Base-by-base conservation (phyloP, 2,329 filamentous ascomycete species). In the Leptographium flavum region DNA sequence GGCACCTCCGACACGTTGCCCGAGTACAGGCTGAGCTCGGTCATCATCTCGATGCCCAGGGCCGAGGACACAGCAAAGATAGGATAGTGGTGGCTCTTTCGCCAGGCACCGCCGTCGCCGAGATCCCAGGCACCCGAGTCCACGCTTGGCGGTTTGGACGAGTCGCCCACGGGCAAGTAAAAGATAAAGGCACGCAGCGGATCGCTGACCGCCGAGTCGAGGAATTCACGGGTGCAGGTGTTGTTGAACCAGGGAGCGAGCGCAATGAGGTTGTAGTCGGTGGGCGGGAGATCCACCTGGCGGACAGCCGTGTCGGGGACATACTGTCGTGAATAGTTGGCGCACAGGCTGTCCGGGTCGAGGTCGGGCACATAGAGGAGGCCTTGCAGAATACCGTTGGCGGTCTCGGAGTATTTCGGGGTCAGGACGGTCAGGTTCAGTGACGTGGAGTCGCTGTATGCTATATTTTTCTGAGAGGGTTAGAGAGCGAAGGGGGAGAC, bases 311-410 rank as follows among this genome's bases (percentile, higher is more conserved):
- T 88, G 32, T 60, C 54, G 1, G 87, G 85, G 9, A 95, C 71
- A 53, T 81, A 78, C n/a, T 71, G 61, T 35, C 70, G 70, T 36
- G 81, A 76, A 39, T 73, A 62, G 15, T 76, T 66, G 57, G 70
- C 69, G 64, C 88, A 95, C 0, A 69, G 63, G 50, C 81, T 71
- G 46, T 69, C 59, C 11, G 56, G 46, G 6, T 63, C 58, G 35
- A 94, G 69, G 48, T 80, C 75, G 5, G 90, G 92, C 2, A 94
- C 82, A 60, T 92, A 96, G 47, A 96, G 71, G 15, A 95, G 73
- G 49, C 90, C 90, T 51, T 77, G 74, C 31, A 92, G 76, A 45
- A 76, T 66, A 45, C 73, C 73, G 51, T 80, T 75, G 33, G 69
- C 60, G 9, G 68, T 68, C 28, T 73, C 69, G 43, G 76, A 70